Evolutionary conservation across 768 basidiomycete genomes (phyloP).

Genomic region (Tylopilus cervinicoccineus): DNA sequence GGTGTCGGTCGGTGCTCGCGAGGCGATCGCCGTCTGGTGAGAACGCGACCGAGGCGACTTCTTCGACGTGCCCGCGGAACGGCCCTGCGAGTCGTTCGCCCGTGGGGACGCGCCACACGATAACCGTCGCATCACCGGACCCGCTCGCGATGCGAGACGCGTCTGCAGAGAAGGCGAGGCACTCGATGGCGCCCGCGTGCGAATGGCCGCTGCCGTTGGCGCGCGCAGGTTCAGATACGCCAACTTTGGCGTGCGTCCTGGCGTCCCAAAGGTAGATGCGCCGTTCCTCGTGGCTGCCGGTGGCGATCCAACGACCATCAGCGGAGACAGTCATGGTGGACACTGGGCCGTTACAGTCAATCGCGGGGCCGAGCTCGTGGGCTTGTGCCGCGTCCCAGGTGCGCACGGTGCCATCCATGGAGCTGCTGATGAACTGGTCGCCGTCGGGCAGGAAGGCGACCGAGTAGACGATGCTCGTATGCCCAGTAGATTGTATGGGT

Average conservation of each 20-base stretch:
- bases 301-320: slow-evolving; percentile 11
- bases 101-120: slow-evolving; percentile 2
- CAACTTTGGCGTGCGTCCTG: not conserved
- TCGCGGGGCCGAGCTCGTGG: not conserved
- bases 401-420: not conserved
- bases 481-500: slow-evolving; percentile 1
- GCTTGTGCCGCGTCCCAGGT: not conserved
- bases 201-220: too few species aligned
- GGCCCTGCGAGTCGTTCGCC: not conserved
- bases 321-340: not conserved
- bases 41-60: not conserved
- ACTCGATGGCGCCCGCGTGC: not conserved
- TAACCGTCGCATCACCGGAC: not conserved
- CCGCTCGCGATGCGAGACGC: not conserved
- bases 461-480: slow-evolving; percentile 1
- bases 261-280: slow-evolving; percentile 3
- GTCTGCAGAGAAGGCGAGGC: not conserved
- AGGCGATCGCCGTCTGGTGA: slow-evolving; percentile 1
- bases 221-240: too few species aligned
- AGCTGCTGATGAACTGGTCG: slow-evolving; percentile 2
- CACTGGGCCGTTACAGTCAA: not conserved
- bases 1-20: not conserved
- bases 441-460: slow-evolving; percentile 3
- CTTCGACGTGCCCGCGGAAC: not conserved
- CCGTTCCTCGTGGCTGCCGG: slow-evolving; percentile 3